Percentiles rank a stretch among this genome's conserved stretches.
Conservation (phyloP, 2,329 filamentous ascomycete species). For the Venturia effusa region DNA sequence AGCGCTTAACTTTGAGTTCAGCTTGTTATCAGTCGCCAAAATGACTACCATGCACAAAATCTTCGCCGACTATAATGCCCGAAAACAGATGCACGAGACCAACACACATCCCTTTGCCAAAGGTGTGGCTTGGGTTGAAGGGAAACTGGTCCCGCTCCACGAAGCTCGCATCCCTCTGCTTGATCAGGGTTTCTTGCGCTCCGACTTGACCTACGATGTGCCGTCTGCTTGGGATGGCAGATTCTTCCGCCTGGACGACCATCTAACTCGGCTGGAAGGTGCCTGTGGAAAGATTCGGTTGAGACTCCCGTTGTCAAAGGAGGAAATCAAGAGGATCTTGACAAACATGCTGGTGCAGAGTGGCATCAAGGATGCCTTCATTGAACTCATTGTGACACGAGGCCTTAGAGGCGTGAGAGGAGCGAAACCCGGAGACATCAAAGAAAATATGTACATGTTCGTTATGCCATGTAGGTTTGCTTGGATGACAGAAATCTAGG, state of each 20-base stretch:
- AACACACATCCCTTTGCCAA: slow-evolving; percentile 30
- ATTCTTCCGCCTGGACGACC: slow-evolving; percentile 42
- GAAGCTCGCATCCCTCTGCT: slow-evolving; percentile 39
- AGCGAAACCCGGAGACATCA: slow-evolving; percentile 22
- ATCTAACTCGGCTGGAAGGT: slow-evolving; percentile 33
- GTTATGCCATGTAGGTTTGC: slow-evolving; percentile 28
- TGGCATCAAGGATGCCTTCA: slow-evolving; percentile 39
- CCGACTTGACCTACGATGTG: slow-evolving; percentile 43
- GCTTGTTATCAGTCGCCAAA: slow-evolving; percentile 4
- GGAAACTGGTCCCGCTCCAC: slow-evolving; percentile 31
- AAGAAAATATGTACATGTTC: slow-evolving; percentile 38
- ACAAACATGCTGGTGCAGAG: slow-evolving; percentile 36
- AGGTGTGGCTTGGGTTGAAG: slow-evolving; percentile 39
- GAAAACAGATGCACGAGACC: slow-evolving; percentile 21
- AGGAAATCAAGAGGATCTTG: slow-evolving; percentile 30
- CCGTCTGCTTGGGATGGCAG: slow-evolving; percentile 41
- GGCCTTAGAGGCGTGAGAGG: slow-evolving; percentile 34
- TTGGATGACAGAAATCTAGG: neutral
- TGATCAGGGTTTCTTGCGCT: slow-evolving; percentile 42
- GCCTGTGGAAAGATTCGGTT: slow-evolving; percentile 38
- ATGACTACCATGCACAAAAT: slow-evolving; percentile 37
- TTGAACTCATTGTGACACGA: slow-evolving; percentile 41
- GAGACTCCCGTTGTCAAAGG: slow-evolving; percentile 29
- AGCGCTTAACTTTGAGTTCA: neutral
- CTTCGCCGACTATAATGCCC: slow-evolving; percentile 28